Percentiles rank a stretch among this genome's conserved stretches.
phyloP scores from a whole-genome alignment of 2,329 filamentous ascomycete species.

The Cladosporium austrohemisphaericum region DNA sequence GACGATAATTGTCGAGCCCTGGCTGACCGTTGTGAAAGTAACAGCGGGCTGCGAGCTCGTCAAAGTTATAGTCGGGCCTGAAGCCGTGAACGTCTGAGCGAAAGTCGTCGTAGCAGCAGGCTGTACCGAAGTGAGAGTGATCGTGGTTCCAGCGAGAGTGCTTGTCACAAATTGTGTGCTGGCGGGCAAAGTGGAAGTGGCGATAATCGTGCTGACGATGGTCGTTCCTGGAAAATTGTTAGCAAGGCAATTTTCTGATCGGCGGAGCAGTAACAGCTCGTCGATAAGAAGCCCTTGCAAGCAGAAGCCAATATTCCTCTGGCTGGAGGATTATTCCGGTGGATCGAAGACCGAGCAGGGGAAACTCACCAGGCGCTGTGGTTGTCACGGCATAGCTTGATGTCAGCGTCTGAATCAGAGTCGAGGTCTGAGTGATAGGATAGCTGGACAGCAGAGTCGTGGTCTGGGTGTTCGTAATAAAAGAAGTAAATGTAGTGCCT shows the following conservation, averaged over 20 bases:
- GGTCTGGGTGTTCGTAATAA: background rate
- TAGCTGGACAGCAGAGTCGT: background rate
- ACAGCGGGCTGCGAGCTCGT: background rate
- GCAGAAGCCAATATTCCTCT: too few relatives aligned
- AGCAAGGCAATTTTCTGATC: background rate
- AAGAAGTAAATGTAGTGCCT: constrained; percentile 4
- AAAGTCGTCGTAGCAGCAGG: background rate
- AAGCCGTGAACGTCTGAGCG: constrained; percentile 1
- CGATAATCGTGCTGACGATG: background rate
- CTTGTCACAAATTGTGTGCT: background rate
- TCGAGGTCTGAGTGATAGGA: background rate
- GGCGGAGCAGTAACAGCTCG: too few relatives aligned
- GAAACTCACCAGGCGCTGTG: background rate
- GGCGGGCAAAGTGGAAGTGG: background rate
- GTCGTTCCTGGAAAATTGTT: background rate
- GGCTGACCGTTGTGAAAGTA: background rate
- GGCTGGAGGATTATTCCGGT: too few relatives aligned
- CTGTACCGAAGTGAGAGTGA: background rate
- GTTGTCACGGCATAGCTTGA: constrained; percentile 2
- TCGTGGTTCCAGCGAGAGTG: background rate
- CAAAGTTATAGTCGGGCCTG: background rate
- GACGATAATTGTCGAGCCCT: background rate
- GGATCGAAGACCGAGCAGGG: background rate
- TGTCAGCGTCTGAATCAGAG: background rate
- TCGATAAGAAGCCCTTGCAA: too few relatives aligned